These are phyloP conservation scores for Nigrospora oryzae DNA, from an alignment of 2,329 filamentous ascomycete genomes.

Conservation along the genomic window DNA sequence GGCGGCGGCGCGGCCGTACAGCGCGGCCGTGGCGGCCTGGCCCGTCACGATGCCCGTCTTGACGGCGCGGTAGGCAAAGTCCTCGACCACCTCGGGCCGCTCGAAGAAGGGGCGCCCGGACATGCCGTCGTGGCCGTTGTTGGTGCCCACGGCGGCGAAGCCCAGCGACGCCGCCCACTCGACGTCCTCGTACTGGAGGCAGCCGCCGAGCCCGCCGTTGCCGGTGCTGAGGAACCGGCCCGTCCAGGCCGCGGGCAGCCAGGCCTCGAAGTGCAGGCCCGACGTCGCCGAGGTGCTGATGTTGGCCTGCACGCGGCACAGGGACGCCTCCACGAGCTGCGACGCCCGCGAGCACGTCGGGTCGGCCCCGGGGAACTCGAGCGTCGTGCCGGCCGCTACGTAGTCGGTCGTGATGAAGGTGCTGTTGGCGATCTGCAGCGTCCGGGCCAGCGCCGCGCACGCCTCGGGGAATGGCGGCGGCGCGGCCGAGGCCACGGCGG, in stretches of 20 bases:
- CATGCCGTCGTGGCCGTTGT: slow-evolving; percentile 5
- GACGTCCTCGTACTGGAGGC: slow-evolving; percentile 23
- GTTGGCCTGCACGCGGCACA: slow-evolving; percentile 17
- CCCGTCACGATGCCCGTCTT: slow-evolving; percentile 38
- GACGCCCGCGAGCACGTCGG: slow-evolving; percentile 18
- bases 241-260: slow-evolving; percentile 36
- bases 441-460: not conserved
- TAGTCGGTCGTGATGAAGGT: not conserved
- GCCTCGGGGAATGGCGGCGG: not conserved
- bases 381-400: not conserved
- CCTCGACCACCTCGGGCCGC: slow-evolving; percentile 3
- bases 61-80: slow-evolving; percentile 9
- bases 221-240: slow-evolving; percentile 32
- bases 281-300: slow-evolving; percentile 23
- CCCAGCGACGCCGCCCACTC: slow-evolving; percentile 26
- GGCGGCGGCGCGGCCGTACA: slow-evolving; percentile 29
- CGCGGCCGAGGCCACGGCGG: not conserved
- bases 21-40: slow-evolving; percentile 35
- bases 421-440: not conserved
- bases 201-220: slow-evolving; percentile 4
- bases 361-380: slow-evolving; percentile 2
- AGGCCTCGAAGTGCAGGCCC: slow-evolving; percentile 27
- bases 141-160: slow-evolving; percentile 3
- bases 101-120: slow-evolving; percentile 1
- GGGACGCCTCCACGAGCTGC: slow-evolving; percentile 8